Base-by-base conservation (phyloP, 2,329 filamentous ascomycete genomes). In the Helminthosporium solani region DNA sequence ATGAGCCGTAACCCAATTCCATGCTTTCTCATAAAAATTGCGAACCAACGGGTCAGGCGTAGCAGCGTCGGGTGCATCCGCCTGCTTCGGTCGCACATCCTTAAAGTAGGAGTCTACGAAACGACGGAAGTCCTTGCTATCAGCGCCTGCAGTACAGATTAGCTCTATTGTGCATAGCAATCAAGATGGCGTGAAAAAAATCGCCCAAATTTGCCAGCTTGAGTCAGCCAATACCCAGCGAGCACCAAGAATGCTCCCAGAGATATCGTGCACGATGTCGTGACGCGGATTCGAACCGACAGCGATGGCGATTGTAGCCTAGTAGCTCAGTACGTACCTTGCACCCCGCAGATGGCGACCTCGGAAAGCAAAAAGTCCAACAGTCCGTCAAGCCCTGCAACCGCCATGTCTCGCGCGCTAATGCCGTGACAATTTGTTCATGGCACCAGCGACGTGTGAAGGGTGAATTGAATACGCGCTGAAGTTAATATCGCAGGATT, bases 351-450 rank as follows among this genome's bases (percentile, higher is more conserved):
- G 37, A 84, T 73, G 19, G 81, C 81, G 63, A 85, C 77, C 65
- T 82, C 78, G 49, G 77, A 75, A 38, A 84, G 70, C 45, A 85
- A 60, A 66, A 75, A 79, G 60, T 83, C 75, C 50, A 84, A 73
- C 53, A 85, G 67, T 40, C 77, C 74, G 60, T 82, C 80, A 49
- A 82, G 70, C 44, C 77, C 77, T 47, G 54, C 53, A 52, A 63
- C 56, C 65, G 68, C 68, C n/a, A 28, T 53, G 7, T 20, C 28
- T 30, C 46, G 45, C 47, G 21, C 53, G 28, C 58, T 44, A 38
- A n/a, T n/a, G n/a, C 56, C 54, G 34, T 46, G 33, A 31, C 20
- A 19, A 21, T 40, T 36, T 39, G 45, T 33, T 42, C 37, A 58
- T 42, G 16, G 47, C 53, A 58, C 58, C 36, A n/a, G 43, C 33